Conservation (phyloP, 106 monocot species). For the Vanilla planifolia region DNA sequence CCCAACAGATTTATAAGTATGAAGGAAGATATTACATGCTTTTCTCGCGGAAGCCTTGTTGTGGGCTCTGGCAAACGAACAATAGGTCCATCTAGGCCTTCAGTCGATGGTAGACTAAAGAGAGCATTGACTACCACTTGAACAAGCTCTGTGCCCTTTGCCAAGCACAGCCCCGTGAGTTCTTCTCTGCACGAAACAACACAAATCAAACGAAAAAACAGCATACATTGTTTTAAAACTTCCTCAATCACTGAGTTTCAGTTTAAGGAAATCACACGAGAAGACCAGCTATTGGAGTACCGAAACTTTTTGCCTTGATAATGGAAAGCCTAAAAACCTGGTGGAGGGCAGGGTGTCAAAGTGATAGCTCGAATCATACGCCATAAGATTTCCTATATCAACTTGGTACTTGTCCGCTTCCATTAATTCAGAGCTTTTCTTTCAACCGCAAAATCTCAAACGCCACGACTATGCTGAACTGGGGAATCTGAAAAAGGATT, state of each 20-base stretch:
- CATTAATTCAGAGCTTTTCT: neutral
- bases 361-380: conserved; percentile 55
- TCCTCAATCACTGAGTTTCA: too few relatives aligned
- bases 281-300: neutral
- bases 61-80: conserved; percentile 43
- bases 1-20: neutral
- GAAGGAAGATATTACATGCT: conserved; percentile 40
- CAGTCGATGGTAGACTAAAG: conserved; percentile 51
- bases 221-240: too few relatives aligned
- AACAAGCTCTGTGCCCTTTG: conserved; percentile 57
- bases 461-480: too few relatives aligned
- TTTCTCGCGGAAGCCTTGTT: conserved; percentile 68
- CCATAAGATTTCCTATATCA: conserved; percentile 84
- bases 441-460: neutral
- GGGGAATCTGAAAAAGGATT: too few relatives aligned
- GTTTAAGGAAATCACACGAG: neutral
- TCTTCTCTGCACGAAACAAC: conserved; percentile 36
- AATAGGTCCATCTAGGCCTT: conserved; percentile 62
- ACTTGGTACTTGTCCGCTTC: conserved; percentile 34
- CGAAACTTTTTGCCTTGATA: neutral
- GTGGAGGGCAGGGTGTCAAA: conserved; percentile 41
- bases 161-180: conserved; percentile 33
- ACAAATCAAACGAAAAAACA: neutral
- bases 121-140: conserved; percentile 57
- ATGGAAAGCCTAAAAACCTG: conserved; percentile 17